These are phyloP conservation scores for Colletotrichum lini DNA, from an alignment of 2,329 filamentous ascomycete genomes.

Conservation along the genomic window DNA sequence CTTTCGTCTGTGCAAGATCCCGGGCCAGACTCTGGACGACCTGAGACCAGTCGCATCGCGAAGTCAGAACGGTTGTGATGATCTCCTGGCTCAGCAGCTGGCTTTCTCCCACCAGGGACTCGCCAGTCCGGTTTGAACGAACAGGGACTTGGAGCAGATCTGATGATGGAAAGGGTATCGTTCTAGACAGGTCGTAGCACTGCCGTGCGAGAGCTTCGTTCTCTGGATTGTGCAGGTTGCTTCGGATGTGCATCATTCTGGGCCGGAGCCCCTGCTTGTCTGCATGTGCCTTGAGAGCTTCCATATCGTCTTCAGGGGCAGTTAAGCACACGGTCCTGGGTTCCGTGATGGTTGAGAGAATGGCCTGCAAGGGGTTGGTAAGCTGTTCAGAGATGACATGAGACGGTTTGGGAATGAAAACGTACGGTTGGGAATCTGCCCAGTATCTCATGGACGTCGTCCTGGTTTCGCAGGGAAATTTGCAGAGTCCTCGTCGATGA, in stretches of 20 bases:
- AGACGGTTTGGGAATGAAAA: no score
- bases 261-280: constrained; percentile 39
- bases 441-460: not conserved
- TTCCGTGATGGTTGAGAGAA: constrained; percentile 42
- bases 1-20: constrained; percentile 34
- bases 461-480: not conserved
- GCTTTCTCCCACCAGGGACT: constrained; percentile 12
- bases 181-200: constrained; percentile 36
- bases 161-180: constrained; percentile 19
- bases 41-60: constrained; percentile 40
- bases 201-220: constrained; percentile 34
- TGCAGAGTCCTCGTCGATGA: constrained; percentile 8
- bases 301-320: constrained; percentile 36
- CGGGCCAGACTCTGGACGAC: constrained; percentile 35
- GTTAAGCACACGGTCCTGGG: constrained; percentile 39
- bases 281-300: constrained; percentile 28
- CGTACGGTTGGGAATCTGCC: constrained; percentile 5
- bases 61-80: constrained; percentile 40
- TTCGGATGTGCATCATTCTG: constrained; percentile 42
- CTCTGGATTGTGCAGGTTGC: constrained; percentile 41
- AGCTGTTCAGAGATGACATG: no score
- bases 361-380: constrained; percentile 1
- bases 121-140: constrained; percentile 39
- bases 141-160: constrained; percentile 33
- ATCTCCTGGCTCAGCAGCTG: constrained; percentile 24